Base-by-base conservation (phyloP, 2,329 filamentous ascomycete genomes). In the Huntiella abstrusa region DNA sequence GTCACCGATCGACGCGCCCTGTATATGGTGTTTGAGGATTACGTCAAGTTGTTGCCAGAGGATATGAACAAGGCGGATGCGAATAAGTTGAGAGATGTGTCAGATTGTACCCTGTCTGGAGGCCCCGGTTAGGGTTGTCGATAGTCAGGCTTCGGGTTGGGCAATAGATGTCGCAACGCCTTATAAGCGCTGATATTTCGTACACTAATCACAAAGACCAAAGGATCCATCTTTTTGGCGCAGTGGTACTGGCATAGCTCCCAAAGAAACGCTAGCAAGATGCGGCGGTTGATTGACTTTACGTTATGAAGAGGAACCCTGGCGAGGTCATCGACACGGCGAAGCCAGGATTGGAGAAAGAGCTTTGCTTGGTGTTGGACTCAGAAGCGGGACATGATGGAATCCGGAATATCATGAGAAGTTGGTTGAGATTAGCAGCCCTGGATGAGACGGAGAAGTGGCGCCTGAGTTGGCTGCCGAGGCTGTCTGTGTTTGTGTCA, bases 401-500 rank as follows among this genome's bases (percentile, higher is more conserved):
- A 2, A 76, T 95, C n/a, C 75, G 76, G 51, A 92, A 83, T 56
- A 84, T 96, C 51, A 77, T 98, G 45, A 72, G 78, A 40, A 94
- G 92, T 57, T 98, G 92, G 91, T 69, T 98, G 57, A 80, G 84
- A 49, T 88, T 96, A 59, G 92, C 86, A 3, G 84, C 83, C 12
- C 69, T 94, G 0, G 70, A 66, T 2, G 80, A 94, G 56, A 91
- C 87, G 0, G 72, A 72, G 2, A 64, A 72, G n/a, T 98, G 91
- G 91, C 88, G 1, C 87, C 92, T 0, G 91, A 98, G 60, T 69
- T 98, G 12, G 92, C 91, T 5, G 87, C 91, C 0, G 88, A 95
- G 58, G 91, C 92, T 12, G 84, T 98, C 52, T 93, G 93, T 55
- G 91, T 98, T 5, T 98, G 91, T 56, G 91, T 88, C n/a, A 86